Evolutionary conservation across 306 rosid genomes (phyloP), one percentile per base, ranked within the genome.

Genomic region (Crotalaria pallida): DNA sequence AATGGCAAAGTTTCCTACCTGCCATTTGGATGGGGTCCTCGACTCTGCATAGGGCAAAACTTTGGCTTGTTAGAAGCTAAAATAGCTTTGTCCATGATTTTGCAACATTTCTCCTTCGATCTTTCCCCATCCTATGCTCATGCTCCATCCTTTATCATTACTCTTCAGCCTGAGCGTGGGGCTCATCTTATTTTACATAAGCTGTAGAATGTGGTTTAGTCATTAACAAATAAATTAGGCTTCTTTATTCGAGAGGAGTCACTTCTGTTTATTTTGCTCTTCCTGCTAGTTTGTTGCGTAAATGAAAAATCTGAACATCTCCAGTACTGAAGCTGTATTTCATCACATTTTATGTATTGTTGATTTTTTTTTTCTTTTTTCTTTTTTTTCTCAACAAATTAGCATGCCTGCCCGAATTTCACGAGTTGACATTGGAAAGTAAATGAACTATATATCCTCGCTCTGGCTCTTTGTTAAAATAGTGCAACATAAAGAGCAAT

Each of bases 11-110:
- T 78, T 58, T 58, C 59, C n/a, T 78, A 78, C 75, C 9, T 78
- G 50, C 79, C 79, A 21, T 73, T 79, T 73, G 83, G 83, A 73
- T 73, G 79, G 79, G 83, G 83, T 51, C 83, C 79, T 73, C 55
- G 79, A 49, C 79, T 79, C 16, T 79, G 83, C 58, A 73, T 79
- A 2, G 83, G 79, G 19, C 82, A 78, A 66, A 78, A 78, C 31
- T 78, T 78, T 40, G 82, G 82, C n/a, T 49, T 78, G 65, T 49
- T 78, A 50, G 82, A 78, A 60, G 82, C 82, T 19, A 78, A 78
- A 66, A 53, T 78, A 18, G 82, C 82, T 27, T 24, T 78, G 43
- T 41, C 78, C 21, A 78, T 72, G 78, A 78, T 72, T 31, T 74
- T 78, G 34, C 72, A 13, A 27, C 27, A 12, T 10, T 78, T 78